Evolutionary conservation across 2,329 filamentous ascomycete genomes (phyloP).

Genomic region (Neoscytalidium dimidiatum): DNA sequence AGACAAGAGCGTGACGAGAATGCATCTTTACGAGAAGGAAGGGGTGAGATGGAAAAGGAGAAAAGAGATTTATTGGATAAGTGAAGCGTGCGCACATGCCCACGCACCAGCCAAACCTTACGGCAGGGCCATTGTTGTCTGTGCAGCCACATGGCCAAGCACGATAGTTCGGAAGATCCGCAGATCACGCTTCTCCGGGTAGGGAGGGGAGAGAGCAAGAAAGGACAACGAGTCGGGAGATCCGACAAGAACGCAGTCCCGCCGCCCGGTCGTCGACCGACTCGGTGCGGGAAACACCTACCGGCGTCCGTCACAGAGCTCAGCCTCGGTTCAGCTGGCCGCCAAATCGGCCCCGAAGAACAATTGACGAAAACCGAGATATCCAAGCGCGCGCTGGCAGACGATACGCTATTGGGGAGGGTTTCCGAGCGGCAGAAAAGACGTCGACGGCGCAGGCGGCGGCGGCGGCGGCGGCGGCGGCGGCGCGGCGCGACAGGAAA

Average conservation of each 20-base stretch:
- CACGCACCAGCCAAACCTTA: neutral
- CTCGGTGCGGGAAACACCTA: too few species aligned
- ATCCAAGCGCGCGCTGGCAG: too few species aligned
- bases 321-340: too few species aligned
- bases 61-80: neutral
- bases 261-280: too few species aligned
- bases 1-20: too few species aligned
- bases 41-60: neutral
- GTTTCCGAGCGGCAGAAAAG: neutral
- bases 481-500: too few species aligned
- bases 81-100: neutral
- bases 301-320: too few species aligned
- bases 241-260: neutral
- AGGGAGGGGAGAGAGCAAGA: neutral
- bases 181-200: neutral
- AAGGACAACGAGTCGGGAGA: neutral
- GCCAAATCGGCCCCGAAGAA: too few species aligned
- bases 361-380: too few species aligned
- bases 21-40: too few species aligned
- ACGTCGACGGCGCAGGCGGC: neutral
- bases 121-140: neutral
- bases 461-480: too few species aligned
- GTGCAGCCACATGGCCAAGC: constrained; percentile 11
- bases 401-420: too few species aligned
- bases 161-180: neutral